phyloP scores from a whole-genome alignment of 768 basidiomycete genomes.

The Pleurotus tuber-regium region DNA sequence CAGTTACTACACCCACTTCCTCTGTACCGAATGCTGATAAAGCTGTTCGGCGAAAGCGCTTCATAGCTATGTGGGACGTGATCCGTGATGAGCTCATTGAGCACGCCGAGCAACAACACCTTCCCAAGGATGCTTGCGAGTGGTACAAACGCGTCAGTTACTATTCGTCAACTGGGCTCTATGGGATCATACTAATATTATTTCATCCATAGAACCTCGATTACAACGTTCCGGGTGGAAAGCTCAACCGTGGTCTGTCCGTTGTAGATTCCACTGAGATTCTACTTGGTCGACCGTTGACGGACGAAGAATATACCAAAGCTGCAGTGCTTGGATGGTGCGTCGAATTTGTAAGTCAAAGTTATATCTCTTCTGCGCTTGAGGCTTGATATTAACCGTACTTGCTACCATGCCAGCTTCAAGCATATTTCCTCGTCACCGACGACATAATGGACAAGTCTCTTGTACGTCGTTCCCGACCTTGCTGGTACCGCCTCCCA shows the following conservation, averaged over 20 bases:
- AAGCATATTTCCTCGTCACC: conserved; percentile 94
- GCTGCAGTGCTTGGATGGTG: conserved; percentile 92
- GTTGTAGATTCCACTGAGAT: conserved; percentile 92
- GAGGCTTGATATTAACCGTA: neutral
- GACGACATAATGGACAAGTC: conserved; percentile 98
- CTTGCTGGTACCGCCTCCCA: conserved; percentile 82
- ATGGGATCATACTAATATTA: neutral
- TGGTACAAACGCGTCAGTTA: conserved; percentile 77
- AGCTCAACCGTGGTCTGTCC: conserved; percentile 92
- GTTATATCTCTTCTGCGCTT: neutral
- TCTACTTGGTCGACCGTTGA: conserved; percentile 64
- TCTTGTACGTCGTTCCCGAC: conserved; percentile 89
- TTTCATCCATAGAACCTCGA: conserved; percentile 61
- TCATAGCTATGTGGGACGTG: conserved; percentile 66
- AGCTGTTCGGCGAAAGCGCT: conserved; percentile 52
- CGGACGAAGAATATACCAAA: conserved; percentile 83
- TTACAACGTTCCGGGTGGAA: conserved; percentile 92
- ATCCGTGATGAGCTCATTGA: conserved; percentile 78
- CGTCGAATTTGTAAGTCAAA: conserved; percentile 77
- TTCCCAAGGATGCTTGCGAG: conserved; percentile 80
- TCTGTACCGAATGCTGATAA: conserved; percentile 27
- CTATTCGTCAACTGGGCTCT: neutral
- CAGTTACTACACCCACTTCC: too few species aligned
- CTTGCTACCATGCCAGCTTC: conserved; percentile 51
- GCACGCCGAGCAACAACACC: conserved; percentile 66